These are phyloP conservation scores for Colletotrichum tropicale DNA, from an alignment of 2,329 filamentous ascomycete species.

Conservation along the genomic window DNA sequence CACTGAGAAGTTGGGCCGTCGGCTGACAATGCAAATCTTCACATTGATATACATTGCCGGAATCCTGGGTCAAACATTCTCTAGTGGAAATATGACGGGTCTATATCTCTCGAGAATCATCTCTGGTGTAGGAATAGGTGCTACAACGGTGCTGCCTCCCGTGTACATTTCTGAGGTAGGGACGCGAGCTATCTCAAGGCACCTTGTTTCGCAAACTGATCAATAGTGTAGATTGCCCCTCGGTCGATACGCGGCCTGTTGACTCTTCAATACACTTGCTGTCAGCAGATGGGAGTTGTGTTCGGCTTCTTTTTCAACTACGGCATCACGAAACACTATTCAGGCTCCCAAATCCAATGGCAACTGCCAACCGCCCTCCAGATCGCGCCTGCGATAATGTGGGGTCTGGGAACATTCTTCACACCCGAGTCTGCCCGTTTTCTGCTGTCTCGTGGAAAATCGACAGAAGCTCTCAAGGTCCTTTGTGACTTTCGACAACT, in stretches of 20 bases:
- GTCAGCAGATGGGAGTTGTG: conserved; percentile 34
- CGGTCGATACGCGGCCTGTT: conserved; percentile 33
- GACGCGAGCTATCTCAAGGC: no score
- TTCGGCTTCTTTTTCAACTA: conserved; percentile 41
- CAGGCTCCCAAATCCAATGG: conserved; percentile 28
- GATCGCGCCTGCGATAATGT: conserved; percentile 26
- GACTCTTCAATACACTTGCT: conserved; percentile 35
- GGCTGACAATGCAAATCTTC: conserved; percentile 26
- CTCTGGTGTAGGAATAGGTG: conserved; percentile 28
- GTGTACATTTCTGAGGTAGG: conserved; percentile 31
- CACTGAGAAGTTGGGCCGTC: conserved; percentile 27
- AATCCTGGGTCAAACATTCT: conserved; percentile 33
- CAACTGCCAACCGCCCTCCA: conserved; percentile 30
- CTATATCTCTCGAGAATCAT: conserved; percentile 30
- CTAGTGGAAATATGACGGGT: conserved; percentile 26
- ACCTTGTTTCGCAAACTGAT: neutral
- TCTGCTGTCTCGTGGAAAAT: conserved; percentile 25
- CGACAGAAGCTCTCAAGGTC: conserved; percentile 20
- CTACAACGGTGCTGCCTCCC: conserved; percentile 29
- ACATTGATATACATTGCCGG: conserved; percentile 41
- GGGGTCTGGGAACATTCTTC: conserved; percentile 28
- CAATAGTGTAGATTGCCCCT: conserved; percentile 23
- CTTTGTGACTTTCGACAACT: conserved; percentile 27
- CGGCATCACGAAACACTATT: conserved; percentile 32
- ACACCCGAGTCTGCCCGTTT: conserved; percentile 30